Conservation (phyloP, 116 monocot species). For the Iris pallida region DNA sequence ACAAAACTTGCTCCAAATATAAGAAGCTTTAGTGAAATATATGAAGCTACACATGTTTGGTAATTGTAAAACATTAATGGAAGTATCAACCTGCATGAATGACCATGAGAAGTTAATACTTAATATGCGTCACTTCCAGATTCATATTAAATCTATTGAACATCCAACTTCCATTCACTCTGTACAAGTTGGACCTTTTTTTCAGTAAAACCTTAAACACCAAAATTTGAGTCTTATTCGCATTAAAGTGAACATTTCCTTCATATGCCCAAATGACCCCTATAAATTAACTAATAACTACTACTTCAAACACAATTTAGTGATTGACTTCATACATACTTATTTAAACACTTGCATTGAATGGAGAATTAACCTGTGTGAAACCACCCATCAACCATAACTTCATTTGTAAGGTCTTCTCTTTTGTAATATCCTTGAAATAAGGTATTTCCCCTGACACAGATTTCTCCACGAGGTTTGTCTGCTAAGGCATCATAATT, state of each 20-base stretch:
- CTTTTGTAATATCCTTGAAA: slow-evolving; percentile 86
- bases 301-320: not conserved
- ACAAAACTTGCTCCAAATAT: not conserved
- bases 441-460: slow-evolving; percentile 64
- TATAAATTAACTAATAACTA: not conserved
- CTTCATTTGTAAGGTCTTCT: slow-evolving; percentile 86
- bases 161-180: no score
- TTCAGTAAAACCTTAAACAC: no score
- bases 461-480: slow-evolving; percentile 71
- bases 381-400: slow-evolving; percentile 85
- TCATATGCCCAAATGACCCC: no score
- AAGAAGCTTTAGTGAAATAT: not conserved
- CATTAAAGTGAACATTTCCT: no score
- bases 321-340: not conserved
- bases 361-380: slow-evolving; percentile 63
- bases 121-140: no score
- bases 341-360: not conserved
- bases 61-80: no score
- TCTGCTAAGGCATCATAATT: slow-evolving; percentile 63
- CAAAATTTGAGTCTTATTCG: no score
- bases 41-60: not conserved
- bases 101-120: no score
- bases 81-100: no score
- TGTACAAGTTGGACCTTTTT: no score
- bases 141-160: no score